Percentiles rank a stretch among this genome's conserved stretches.
phyloP scores from a whole-genome alignment of 345 rosid genomes.

The Kandelia obovata region DNA sequence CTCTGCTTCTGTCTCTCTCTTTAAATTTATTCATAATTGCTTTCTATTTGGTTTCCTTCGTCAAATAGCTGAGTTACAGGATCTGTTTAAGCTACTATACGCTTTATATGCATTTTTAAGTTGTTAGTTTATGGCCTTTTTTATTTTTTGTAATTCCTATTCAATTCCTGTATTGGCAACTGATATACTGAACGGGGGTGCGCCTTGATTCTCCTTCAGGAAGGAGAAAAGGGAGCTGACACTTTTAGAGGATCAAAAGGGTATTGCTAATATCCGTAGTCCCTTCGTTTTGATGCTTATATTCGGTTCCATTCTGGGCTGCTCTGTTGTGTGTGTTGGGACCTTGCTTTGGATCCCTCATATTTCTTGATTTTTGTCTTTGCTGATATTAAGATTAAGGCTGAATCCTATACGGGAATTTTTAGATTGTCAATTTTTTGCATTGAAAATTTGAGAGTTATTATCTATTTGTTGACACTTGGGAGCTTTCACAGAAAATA shows the following conservation, averaged over 20 bases:
- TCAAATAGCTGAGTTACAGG: too few relatives aligned
- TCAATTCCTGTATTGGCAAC: constrained; percentile 15
- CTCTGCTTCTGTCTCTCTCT: not conserved
- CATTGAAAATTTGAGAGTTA: constrained; percentile 17
- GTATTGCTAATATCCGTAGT: constrained; percentile 4
- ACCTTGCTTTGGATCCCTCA: constrained; percentile 34
- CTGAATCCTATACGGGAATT: constrained; percentile 11
- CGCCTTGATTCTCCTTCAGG: constrained; percentile 14
- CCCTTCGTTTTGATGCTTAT: constrained; percentile 3
- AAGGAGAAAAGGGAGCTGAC: not conserved
- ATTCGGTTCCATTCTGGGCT: not conserved
- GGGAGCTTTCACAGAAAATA: constrained; percentile 42
- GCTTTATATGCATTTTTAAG: not conserved
- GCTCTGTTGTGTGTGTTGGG: constrained; percentile 26
- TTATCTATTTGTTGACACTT: constrained; percentile 41
- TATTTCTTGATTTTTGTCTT: constrained; percentile 31
- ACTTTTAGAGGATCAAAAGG: constrained; percentile 14
- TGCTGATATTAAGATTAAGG: constrained; percentile 18
- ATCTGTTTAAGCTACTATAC: not conserved
- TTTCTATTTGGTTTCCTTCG: not conserved
- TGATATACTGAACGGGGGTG: constrained; percentile 15
- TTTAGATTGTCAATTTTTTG: constrained; percentile 4
- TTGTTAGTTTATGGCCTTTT: not conserved
- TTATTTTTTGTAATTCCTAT: not conserved
- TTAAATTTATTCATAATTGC: not conserved